These are phyloP conservation scores for Chenopodium album DNA, from an alignment of 148 eudicot species.

Conservation along the genomic window DNA sequence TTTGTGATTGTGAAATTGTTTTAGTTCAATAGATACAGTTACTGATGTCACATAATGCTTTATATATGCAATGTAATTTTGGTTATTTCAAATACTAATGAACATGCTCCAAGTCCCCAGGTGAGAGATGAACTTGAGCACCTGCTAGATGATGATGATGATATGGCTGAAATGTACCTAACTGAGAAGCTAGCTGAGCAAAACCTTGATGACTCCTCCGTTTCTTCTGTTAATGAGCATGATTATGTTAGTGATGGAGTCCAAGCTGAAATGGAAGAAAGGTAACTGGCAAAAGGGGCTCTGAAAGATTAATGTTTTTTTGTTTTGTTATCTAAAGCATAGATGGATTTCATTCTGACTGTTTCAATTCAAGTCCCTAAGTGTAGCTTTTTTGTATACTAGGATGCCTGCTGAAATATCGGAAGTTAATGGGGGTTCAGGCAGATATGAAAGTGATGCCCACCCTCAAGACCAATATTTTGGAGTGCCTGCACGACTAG, in stretches of 20 bases:
- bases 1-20: background rate
- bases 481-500: slow-evolving; percentile 41
- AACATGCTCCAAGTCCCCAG: slow-evolving; percentile 36
- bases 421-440: slow-evolving; percentile 53
- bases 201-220: slow-evolving; percentile 60
- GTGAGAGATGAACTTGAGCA: slow-evolving; percentile 98
- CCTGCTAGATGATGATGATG: slow-evolving; percentile 87
- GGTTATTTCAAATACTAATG: slow-evolving; percentile 9
- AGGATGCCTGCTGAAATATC: slow-evolving; percentile 60
- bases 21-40: background rate
- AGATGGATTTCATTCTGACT: background rate
- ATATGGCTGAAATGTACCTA: slow-evolving; percentile 98
- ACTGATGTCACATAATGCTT: background rate
- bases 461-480: slow-evolving; percentile 42
- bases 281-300: slow-evolving; percentile 28
- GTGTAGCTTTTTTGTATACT: slow-evolving; percentile 13
- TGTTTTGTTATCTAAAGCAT: background rate
- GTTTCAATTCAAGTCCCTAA: background rate
- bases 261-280: slow-evolving; percentile 58
- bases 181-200: slow-evolving; percentile 78
- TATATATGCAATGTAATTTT: background rate
- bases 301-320: background rate
- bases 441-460: slow-evolving; percentile 41
- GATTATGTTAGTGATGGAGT: slow-evolving; percentile 54
- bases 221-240: slow-evolving; percentile 53